Percentiles rank a stretch among this genome's conserved stretches.
Evolutionary conservation across 345 rosid species (phyloP).

Genomic region (Dovyalis caffra): DNA sequence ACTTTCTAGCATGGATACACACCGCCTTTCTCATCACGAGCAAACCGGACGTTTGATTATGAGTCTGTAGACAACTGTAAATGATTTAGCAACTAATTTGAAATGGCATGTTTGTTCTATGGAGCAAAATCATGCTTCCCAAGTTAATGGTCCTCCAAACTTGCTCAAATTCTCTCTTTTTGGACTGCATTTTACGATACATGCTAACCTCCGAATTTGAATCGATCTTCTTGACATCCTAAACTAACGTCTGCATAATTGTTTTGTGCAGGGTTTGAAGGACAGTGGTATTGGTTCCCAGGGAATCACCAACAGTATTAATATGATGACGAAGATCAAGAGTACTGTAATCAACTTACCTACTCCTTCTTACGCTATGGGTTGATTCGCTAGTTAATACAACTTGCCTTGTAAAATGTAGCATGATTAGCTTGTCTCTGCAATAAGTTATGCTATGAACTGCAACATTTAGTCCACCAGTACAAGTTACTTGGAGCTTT

Average conservation of each 20-base stretch:
- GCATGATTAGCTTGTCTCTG: neutral
- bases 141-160: no score
- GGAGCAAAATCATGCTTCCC: no score
- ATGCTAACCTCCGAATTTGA: no score
- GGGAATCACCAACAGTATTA: conserved; percentile 94
- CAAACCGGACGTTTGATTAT: no score
- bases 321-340: conserved; percentile 93
- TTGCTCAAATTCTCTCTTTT: no score
- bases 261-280: conserved; percentile 89
- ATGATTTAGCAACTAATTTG: no score
- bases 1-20: no score
- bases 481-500: neutral
- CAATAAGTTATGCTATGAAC: neutral
- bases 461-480: neutral
- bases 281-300: conserved; percentile 99
- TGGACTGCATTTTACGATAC: no score
- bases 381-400: no score
- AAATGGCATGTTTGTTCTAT: no score
- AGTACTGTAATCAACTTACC: conserved; percentile 92
- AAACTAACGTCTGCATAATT: neutral
- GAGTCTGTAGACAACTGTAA: no score
- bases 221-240: neutral
- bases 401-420: neutral
- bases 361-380: conserved; percentile 87
- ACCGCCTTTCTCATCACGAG: no score